A percentile compares a stretch with the other conserved stretches of the same genome.
Evolutionary conservation across 441 rosid genomes (phyloP).

Genomic region (Aleurites moluccanus): DNA sequence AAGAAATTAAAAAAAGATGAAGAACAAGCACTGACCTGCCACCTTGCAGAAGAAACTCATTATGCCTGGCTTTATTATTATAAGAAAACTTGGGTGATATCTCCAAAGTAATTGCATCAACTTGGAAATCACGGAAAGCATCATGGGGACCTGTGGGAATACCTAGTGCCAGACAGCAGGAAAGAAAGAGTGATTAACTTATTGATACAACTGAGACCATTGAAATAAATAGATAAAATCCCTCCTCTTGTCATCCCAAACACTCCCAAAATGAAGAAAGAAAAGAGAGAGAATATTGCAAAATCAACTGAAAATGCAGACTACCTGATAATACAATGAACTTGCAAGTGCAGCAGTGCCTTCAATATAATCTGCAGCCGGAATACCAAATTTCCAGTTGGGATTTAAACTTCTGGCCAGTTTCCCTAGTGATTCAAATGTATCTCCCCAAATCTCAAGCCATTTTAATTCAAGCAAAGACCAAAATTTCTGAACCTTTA

Average conservation of each 20-base stretch:
- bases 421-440: constrained; percentile 62
- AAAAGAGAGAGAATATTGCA: constrained; percentile 7
- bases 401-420: constrained; percentile 60
- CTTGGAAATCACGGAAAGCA: constrained; percentile 92
- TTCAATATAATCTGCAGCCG: constrained; percentile 79
- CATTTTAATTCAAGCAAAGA: constrained; percentile 58
- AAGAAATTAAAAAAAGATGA: constrained; percentile 13
- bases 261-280: neutral
- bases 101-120: constrained; percentile 93
- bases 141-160: constrained; percentile 96
- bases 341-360: constrained; percentile 88
- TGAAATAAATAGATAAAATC: neutral
- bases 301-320: constrained; percentile 19
- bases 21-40: constrained; percentile 55
- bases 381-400: constrained; percentile 71
- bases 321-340: constrained; percentile 85
- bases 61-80: constrained; percentile 43
- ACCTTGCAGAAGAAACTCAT: constrained; percentile 69
- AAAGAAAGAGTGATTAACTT: neutral
- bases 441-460: constrained; percentile 54
- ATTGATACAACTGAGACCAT: constrained; percentile 5
- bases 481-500: constrained; percentile 63
- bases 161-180: constrained; percentile 69
- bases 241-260: neutral
- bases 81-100: constrained; percentile 57